Evolutionary conservation across 2,329 filamentous ascomycete genomes (phyloP).

Genomic region (Albifimbria verrucaria): DNA sequence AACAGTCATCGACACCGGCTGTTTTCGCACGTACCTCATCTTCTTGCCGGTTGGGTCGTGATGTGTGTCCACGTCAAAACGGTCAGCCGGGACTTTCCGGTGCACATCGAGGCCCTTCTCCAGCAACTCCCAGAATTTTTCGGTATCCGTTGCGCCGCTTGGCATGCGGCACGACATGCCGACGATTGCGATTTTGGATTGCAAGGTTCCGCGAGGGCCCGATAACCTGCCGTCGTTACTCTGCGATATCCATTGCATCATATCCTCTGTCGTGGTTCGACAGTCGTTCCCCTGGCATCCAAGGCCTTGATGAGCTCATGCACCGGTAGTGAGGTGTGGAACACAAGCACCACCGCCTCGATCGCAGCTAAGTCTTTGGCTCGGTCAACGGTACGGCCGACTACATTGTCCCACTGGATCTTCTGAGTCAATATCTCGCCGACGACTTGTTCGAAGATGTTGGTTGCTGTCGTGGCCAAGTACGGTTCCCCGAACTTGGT

Average conservation of each 20-base stretch:
- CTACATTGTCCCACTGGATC: slow-evolving; percentile 9
- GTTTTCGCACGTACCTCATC: no score
- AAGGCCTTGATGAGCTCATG: slow-evolving; percentile 4
- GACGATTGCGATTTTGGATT: slow-evolving; percentile 73
- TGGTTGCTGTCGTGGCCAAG: slow-evolving; percentile 1
- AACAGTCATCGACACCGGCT: no score
- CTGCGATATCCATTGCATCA: neutral
- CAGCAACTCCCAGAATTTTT: slow-evolving; percentile 61
- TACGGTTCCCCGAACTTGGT: slow-evolving; percentile 9
- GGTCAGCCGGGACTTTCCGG: slow-evolving; percentile 56
- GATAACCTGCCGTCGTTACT: no score
- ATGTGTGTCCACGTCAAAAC: slow-evolving; percentile 66
- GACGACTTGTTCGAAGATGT: slow-evolving; percentile 7
- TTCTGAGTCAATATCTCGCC: slow-evolving; percentile 9
- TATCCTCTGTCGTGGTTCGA: neutral
- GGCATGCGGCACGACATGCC: slow-evolving; percentile 51
- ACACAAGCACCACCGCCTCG: neutral
- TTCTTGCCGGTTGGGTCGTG: slow-evolving; percentile 64
- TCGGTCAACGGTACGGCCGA: slow-evolving; percentile 1
- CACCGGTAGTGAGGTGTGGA: slow-evolving; percentile 2
- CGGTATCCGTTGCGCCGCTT: slow-evolving; percentile 37
- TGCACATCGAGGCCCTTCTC: slow-evolving; percentile 66
- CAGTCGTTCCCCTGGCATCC: neutral
- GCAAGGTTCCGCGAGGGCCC: no score
- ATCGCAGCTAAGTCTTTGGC: neutral